These are phyloP conservation scores for Leccinum uliginosum DNA, from an alignment of 768 basidiomycete genomes.

Conservation along the genomic window DNA sequence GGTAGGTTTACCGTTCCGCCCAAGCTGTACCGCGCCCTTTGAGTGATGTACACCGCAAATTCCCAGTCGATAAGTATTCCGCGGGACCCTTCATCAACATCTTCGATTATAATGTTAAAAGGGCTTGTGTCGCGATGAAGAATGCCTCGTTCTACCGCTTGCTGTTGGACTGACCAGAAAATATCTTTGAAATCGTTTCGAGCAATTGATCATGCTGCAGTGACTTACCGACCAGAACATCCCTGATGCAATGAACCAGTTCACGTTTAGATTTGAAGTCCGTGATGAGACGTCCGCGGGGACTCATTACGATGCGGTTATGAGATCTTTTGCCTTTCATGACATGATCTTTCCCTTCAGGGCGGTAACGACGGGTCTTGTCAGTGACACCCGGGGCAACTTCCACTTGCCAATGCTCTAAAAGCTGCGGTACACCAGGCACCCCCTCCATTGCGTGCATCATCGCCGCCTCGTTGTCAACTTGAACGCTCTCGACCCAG, in stretches of 20 bases:
- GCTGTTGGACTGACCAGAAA: background rate
- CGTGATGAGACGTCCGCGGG: background rate
- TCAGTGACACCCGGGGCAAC: background rate
- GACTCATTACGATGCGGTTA: background rate
- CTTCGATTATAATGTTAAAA: background rate
- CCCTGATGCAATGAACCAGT: background rate
- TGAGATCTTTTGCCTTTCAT: background rate
- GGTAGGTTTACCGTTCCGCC: background rate
- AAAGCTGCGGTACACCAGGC: background rate
- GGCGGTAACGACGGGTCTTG: background rate
- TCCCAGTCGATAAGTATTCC: background rate
- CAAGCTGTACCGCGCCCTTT: background rate
- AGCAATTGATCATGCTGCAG: too few species aligned
- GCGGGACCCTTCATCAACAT: background rate
- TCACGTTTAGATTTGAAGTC: background rate
- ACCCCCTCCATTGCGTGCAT: background rate
- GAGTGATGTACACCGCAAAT: background rate
- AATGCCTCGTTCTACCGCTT: background rate
- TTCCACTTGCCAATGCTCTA: background rate
- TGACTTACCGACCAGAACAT: background rate
- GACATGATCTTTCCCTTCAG: background rate
- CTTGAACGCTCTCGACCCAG: background rate
- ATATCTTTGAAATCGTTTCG: too few species aligned
- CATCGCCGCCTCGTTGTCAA: background rate
- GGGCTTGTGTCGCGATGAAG: background rate